These are phyloP conservation scores for Eleusine coracana DNA, from an alignment of 176 grass and related monocot species.

Conservation along the genomic window DNA sequence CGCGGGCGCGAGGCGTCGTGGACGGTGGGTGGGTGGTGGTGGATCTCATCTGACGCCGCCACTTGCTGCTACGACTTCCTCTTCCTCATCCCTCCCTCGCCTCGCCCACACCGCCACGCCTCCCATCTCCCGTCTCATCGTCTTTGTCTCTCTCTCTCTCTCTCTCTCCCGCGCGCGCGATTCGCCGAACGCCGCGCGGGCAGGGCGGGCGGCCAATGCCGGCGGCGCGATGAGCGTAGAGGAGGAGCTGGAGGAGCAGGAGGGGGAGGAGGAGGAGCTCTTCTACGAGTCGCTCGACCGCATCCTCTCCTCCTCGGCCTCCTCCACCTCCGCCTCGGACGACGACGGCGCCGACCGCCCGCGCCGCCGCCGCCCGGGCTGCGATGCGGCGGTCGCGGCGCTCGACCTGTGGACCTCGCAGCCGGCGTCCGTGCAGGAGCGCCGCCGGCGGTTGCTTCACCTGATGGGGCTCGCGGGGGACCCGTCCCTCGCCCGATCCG, in stretches of 20 bases:
- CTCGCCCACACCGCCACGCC: conserved; percentile 13
- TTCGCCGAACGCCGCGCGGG: conserved; percentile 31
- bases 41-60: conserved; percentile 61
- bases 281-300: conserved; percentile 94
- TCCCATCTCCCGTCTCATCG: neutral
- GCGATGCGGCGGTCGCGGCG: conserved; percentile 55
- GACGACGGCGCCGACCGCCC: conserved; percentile 43
- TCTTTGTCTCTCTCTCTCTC: neutral
- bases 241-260: conserved; percentile 54
- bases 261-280: conserved; percentile 54
- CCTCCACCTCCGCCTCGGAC: conserved; percentile 82
- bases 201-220: conserved; percentile 47
- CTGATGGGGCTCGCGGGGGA: conserved; percentile 65
- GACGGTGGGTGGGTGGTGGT: neutral
- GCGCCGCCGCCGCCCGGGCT: conserved; percentile 43
- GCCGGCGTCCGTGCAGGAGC: conserved; percentile 69
- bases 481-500: conserved; percentile 44
- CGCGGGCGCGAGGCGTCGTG: conserved; percentile 15
- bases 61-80: conserved; percentile 41
- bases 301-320: conserved; percentile 89
- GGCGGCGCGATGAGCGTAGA: conserved; percentile 69
- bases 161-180: neutral
- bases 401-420: conserved; percentile 85
- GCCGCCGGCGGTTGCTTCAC: conserved; percentile 67
- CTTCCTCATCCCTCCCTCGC: conserved; percentile 2